Evolutionary conservation across 352 stramenopile genomes (phyloP).

Genomic region (Hyaloperonospora brassicae): DNA sequence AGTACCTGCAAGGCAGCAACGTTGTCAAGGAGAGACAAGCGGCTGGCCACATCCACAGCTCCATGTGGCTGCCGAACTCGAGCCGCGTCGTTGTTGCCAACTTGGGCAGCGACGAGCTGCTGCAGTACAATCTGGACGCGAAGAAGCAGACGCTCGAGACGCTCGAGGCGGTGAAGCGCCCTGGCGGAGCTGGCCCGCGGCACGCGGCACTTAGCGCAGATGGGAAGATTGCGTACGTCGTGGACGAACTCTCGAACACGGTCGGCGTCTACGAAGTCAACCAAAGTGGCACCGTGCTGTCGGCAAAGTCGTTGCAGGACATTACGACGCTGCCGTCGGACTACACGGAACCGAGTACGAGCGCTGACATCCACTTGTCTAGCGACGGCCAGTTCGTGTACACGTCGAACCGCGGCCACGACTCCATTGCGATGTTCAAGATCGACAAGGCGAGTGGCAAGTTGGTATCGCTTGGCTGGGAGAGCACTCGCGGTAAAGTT

Average conservation of each 20-base stretch:
- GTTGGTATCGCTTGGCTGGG: conserved; percentile 31
- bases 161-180: conserved; percentile 16
- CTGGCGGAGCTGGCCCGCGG: conserved; percentile 41
- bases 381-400: conserved; percentile 50
- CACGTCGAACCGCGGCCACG: conserved; percentile 55
- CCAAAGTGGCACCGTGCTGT: conserved; percentile 18
- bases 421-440: conserved; percentile 55
- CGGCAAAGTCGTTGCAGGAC: conserved; percentile 25
- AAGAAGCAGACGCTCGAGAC: conserved; percentile 31
- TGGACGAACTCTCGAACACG: conserved; percentile 56
- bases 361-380: conserved; percentile 50
- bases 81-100: conserved; percentile 42
- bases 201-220: conserved; percentile 53
- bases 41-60: conserved; percentile 52
- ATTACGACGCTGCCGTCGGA: conserved; percentile 46
- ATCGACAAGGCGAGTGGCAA: conserved; percentile 24
- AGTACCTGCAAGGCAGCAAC: conserved; percentile 33
- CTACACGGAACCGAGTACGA: conserved; percentile 23
- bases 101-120: conserved; percentile 52
- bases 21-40: conserved; percentile 35
- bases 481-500: conserved; percentile 32
- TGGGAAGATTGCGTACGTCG: conserved; percentile 44
- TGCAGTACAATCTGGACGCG: conserved; percentile 39
- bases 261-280: conserved; percentile 46
- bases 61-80: conserved; percentile 44